phyloP scores from a whole-genome alignment of 768 basidiomycete species.

The Lyophyllum shimeji region DNA sequence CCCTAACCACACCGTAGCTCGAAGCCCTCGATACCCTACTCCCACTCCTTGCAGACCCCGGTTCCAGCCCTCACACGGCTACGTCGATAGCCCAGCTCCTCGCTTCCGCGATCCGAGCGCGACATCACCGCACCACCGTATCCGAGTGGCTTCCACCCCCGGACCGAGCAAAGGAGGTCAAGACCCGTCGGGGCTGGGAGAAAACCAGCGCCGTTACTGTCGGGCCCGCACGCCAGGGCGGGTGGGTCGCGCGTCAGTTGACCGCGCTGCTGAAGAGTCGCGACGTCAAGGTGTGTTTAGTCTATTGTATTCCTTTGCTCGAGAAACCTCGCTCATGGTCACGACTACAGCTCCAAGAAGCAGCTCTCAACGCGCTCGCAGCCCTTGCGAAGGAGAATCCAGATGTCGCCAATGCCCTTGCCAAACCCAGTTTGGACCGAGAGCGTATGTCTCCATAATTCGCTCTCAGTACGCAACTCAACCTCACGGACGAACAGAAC shows the following conservation, averaged over 20 bases:
- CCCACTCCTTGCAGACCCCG: conserved; percentile 52
- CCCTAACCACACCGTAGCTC: conserved; percentile 30
- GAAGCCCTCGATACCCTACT: conserved; percentile 68
- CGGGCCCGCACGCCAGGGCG: conserved; percentile 40
- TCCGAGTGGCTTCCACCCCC: conserved; percentile 62
- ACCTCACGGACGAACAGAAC: conserved; percentile 4
- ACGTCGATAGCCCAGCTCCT: conserved; percentile 62
- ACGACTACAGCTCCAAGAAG: conserved; percentile 57
- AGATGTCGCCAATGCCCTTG: conserved; percentile 47
- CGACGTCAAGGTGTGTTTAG: conserved; percentile 51
- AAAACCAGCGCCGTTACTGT: conserved; percentile 43
- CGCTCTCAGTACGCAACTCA: background rate
- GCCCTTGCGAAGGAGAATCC: conserved; percentile 65
- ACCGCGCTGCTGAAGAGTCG: conserved; percentile 44
- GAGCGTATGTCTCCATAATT: conserved; percentile 27
- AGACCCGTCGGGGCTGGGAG: conserved; percentile 74
- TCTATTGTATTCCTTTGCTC: background rate
- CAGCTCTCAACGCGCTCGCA: conserved; percentile 61
- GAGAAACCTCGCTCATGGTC: too few relatives aligned
- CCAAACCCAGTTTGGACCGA: conserved; percentile 41
- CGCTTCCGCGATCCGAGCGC: conserved; percentile 47
- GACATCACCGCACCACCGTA: conserved; percentile 48
- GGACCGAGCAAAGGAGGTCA: conserved; percentile 51
- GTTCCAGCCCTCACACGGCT: conserved; percentile 32
- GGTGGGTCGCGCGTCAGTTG: conserved; percentile 60